A percentile compares a stretch with the other conserved stretches of the same genome.
phyloP scores from a whole-genome alignment of 768 basidiomycete genomes.

The Leccinellum albellum region DNA sequence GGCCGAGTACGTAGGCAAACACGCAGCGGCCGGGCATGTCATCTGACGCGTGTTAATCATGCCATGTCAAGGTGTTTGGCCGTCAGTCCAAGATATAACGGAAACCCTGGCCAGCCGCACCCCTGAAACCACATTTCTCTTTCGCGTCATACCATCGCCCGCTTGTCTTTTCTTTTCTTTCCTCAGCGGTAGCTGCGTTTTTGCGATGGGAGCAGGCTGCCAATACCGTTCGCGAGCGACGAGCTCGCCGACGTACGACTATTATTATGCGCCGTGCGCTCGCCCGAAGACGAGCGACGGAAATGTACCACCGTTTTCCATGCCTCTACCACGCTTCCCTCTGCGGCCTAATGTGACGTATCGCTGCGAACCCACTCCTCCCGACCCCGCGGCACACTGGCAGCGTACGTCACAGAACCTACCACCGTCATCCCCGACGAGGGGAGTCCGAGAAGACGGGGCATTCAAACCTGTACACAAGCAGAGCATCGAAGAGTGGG shows the following conservation, averaged over 20 bases:
- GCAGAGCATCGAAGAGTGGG: conserved; percentile 62
- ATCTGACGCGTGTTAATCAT: conserved; percentile 28
- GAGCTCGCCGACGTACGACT: conserved; percentile 19
- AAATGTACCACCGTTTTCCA: conserved; percentile 5
- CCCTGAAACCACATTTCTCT: conserved; percentile 14
- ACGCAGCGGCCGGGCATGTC: conserved; percentile 20
- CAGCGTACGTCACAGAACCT: conserved; percentile 29
- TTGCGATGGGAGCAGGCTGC: conserved; percentile 28
- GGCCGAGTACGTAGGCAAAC: conserved; percentile 27
- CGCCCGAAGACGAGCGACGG: conserved; percentile 24
- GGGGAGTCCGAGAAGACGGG: conserved; percentile 44
- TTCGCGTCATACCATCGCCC: conserved; percentile 14
- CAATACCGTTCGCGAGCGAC: conserved; percentile 25
- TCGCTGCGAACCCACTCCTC: conserved; percentile 11
- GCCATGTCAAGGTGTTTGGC: conserved; percentile 28
- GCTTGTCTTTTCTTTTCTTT: not conserved
- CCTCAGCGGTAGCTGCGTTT: conserved; percentile 2
- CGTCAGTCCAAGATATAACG: conserved; percentile 31
- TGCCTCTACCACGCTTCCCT: conserved; percentile 21
- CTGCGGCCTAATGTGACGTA: conserved; percentile 15
- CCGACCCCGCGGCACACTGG: conserved; percentile 19
- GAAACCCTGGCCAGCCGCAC: conserved; percentile 7
- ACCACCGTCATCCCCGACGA: conserved; percentile 13
- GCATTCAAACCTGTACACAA: conserved; percentile 39
- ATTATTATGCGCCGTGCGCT: conserved; percentile 10